These are phyloP conservation scores for Saururus chinensis DNA, from an alignment of 164 flowering plant species.

Conservation along the genomic window DNA sequence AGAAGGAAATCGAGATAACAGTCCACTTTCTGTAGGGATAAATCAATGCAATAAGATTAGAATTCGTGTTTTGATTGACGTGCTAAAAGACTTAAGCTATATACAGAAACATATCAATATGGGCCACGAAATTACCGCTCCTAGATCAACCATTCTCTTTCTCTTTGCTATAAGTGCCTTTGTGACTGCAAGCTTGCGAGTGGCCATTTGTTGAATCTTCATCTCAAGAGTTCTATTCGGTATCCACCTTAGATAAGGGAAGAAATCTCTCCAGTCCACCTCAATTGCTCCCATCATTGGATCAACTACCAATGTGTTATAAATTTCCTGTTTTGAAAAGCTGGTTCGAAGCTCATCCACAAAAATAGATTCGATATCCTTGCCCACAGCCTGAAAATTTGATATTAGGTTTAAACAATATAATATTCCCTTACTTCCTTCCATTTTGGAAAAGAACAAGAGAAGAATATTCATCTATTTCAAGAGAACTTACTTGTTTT, in stretches of 20 bases:
- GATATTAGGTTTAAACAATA: neutral
- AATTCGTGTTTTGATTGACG: neutral
- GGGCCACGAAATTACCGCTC: conserved; percentile 58
- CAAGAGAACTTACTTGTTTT: conserved; percentile 54
- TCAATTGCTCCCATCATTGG: conserved; percentile 85
- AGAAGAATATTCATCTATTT: neutral
- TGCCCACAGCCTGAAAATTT: conserved; percentile 59
- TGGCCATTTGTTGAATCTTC: conserved; percentile 34
- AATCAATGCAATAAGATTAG: neutral
- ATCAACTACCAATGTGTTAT: conserved; percentile 48
- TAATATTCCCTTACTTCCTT: neutral
- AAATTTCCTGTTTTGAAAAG: conserved; percentile 53
- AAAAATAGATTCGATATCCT: conserved; percentile 48
- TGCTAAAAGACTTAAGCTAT: neutral
- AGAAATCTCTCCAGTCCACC: conserved; percentile 98
- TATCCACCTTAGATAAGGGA: conserved; percentile 85
- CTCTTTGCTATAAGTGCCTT: conserved; percentile 52
- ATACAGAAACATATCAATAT: neutral
- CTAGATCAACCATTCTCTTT: conserved; percentile 35
- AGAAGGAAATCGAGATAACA: conserved; percentile 53
- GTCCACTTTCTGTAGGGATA: conserved; percentile 29
- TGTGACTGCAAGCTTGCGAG: conserved; percentile 50
- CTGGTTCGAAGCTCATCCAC: conserved; percentile 62
- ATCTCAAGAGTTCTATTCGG: conserved; percentile 60
- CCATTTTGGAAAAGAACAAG: neutral